Percentiles rank a stretch among this genome's conserved stretches.
Evolutionary conservation across 805 yeast species (phyloP).

Genomic region (Cyberlindnera mycetangii): DNA sequence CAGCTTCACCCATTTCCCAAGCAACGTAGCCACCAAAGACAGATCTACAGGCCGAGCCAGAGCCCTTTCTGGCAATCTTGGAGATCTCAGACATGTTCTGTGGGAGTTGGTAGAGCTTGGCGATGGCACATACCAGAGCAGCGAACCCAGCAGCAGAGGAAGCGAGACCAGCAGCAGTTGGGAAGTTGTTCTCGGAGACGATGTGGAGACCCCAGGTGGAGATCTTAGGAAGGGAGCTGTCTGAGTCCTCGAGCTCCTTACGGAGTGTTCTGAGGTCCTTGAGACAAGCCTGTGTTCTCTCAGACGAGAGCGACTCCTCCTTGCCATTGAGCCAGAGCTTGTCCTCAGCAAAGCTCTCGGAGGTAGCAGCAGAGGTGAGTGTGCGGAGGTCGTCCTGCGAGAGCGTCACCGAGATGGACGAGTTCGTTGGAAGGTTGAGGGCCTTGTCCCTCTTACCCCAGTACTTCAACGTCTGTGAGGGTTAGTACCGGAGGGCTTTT

Average conservation of each 20-base stretch:
- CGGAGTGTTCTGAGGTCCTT: slow-evolving; percentile 71
- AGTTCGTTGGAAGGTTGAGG: slow-evolving; percentile 91
- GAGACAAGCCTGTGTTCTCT: slow-evolving; percentile 69
- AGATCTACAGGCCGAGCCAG: slow-evolving; percentile 98
- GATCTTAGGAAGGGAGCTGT: slow-evolving; percentile 55
- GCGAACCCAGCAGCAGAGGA: slow-evolving; percentile 99
- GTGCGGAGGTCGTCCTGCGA: slow-evolving; percentile 90
- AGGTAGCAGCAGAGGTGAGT: slow-evolving; percentile 80
- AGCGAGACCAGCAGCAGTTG: slow-evolving; percentile 98
- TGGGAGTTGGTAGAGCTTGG: slow-evolving; percentile 82
- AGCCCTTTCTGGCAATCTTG: slow-evolving; percentile 94
- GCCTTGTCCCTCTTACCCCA: slow-evolving; percentile 97
- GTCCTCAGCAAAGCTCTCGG: slow-evolving; percentile 55
- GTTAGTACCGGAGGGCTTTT: background rate
- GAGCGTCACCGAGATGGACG: slow-evolving; percentile 91
- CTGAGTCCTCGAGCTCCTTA: slow-evolving; percentile 50
- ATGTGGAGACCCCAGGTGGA: slow-evolving; percentile 69
- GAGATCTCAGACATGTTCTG: slow-evolving; percentile 81
- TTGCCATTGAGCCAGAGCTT: slow-evolving; percentile 84
- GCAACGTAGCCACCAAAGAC: slow-evolving; percentile 97
- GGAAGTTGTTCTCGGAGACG: slow-evolving; percentile 94
- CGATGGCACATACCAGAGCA: slow-evolving; percentile 87
- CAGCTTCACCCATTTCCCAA: slow-evolving; percentile 89
- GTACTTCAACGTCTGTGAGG: slow-evolving; percentile 74
- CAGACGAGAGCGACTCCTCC: slow-evolving; percentile 64